phyloP scores from a whole-genome alignment of 352 stramenopile genomes.

The Phytophthora quininea region DNA sequence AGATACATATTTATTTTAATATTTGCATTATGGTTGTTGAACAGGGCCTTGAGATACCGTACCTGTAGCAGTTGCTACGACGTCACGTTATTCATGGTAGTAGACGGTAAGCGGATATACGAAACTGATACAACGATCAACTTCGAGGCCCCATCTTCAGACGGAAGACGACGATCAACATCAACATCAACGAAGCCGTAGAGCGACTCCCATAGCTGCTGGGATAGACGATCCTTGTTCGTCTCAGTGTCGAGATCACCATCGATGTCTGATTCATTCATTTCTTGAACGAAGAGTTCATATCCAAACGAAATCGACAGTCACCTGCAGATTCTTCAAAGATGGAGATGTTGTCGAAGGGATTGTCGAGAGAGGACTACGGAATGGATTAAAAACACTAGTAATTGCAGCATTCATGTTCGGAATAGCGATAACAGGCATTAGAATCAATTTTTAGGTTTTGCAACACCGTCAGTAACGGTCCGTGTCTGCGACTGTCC shows the following conservation, averaged over 20 bases:
- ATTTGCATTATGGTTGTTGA: no score
- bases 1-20: no score
- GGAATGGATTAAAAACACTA: conserved; percentile 13
- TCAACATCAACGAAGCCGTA: conserved; percentile 26
- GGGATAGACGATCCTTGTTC: not conserved
- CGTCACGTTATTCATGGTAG: no score
- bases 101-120: no score
- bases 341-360: conserved; percentile 8
- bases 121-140: conserved; percentile 2
- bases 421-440: conserved; percentile 9
- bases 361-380: conserved; percentile 1
- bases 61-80: no score
- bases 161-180: conserved; percentile 23
- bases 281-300: conserved; percentile 26
- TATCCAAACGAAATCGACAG: conserved; percentile 13
- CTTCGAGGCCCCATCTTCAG: conserved; percentile 8
- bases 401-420: conserved; percentile 3
- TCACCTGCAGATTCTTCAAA: conserved; percentile 7
- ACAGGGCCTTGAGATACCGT: no score
- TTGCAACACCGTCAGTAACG: conserved; percentile 4
- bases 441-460: not conserved
- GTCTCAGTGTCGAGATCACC: conserved; percentile 20
- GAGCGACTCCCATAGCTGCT: conserved; percentile 13
- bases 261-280: conserved; percentile 20
- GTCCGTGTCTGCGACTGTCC: not conserved